Evolutionary conservation across 306 rosid species (phyloP).

Genomic region (Dryas drummondii): DNA sequence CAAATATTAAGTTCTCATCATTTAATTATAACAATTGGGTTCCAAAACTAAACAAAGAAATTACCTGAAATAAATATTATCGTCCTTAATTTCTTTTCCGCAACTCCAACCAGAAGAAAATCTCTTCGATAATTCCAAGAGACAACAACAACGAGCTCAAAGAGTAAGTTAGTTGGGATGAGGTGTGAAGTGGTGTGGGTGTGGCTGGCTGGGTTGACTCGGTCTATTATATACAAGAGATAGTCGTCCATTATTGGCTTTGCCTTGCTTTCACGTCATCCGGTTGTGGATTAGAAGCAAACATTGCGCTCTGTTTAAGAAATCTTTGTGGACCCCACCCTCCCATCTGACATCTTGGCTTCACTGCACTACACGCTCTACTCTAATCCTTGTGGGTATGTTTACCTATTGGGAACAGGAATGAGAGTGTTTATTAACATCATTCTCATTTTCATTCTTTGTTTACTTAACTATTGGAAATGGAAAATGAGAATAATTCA

Average conservation of each 20-base stretch:
- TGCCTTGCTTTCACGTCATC: conserved; percentile 5
- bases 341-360: no score
- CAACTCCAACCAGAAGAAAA: background rate
- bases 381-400: no score
- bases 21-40: background rate
- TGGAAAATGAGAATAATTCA: no score
- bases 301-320: background rate
- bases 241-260: background rate
- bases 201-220: background rate
- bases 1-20: background rate
- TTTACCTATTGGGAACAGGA: no score
- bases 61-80: background rate
- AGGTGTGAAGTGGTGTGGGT: background rate
- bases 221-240: background rate
- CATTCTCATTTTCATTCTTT: no score
- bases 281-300: background rate
- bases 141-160: background rate
- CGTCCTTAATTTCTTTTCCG: background rate
- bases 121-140: conserved; percentile 2
- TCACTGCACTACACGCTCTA: no score
- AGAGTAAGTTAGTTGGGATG: background rate
- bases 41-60: background rate
- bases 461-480: no score
- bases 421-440: no score
- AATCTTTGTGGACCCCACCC: background rate